phyloP scores from a whole-genome alignment of 2,329 filamentous ascomycete species.

The Penicillium concentricum region DNA sequence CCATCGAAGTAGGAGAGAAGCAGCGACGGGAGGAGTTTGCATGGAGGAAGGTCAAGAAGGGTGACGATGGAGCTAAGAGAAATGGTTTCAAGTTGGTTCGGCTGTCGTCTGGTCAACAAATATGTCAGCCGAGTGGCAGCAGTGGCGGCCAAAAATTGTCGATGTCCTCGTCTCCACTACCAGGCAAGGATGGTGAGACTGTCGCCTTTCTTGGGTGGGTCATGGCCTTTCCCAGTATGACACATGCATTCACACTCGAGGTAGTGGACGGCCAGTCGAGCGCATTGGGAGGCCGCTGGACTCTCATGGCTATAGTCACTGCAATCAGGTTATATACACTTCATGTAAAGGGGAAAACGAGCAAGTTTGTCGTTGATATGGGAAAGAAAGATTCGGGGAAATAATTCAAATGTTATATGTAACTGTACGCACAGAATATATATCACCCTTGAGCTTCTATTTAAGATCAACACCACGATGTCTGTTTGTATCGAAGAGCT shows the following conservation, averaged over 20 bases:
- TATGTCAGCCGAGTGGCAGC: neutral
- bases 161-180: neutral
- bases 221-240: neutral
- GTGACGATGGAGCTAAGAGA: neutral
- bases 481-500: no score
- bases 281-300: neutral
- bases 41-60: neutral
- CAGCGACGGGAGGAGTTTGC: neutral
- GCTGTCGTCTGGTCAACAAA: neutral
- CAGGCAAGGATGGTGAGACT: neutral
- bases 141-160: neutral
- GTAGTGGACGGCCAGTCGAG: neutral
- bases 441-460: neutral
- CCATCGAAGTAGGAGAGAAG: neutral
- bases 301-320: constrained; percentile 1
- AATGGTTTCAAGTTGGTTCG: constrained; percentile 2
- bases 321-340: neutral
- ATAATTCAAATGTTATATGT: neutral
- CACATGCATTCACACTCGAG: constrained; percentile 3
- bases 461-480: no score
- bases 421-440: neutral
- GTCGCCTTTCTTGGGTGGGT: neutral
- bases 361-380: neutral
- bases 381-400: neutral
- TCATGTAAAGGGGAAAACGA: constrained; percentile 1